phyloP scores from a whole-genome alignment of 495 filamentous ascomycete genomes.

The Xanthoparmelia taractica region DNA sequence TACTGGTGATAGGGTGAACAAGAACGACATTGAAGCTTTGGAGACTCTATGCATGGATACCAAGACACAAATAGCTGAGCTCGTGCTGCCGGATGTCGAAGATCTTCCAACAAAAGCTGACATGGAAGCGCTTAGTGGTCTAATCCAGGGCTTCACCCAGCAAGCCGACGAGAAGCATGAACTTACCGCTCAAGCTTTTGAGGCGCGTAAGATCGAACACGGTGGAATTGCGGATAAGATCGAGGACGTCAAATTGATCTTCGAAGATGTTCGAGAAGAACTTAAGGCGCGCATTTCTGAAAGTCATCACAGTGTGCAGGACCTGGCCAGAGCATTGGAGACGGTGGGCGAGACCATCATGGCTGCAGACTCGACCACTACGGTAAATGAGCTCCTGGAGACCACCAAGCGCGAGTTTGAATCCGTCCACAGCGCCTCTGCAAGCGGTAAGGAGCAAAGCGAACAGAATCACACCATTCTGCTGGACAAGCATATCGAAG shows the following conservation, averaged over 20 bases:
- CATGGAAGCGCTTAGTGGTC: slow-evolving; percentile 54
- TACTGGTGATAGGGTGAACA: slow-evolving; percentile 58
- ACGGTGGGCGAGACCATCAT: slow-evolving; percentile 54
- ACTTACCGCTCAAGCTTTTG: slow-evolving; percentile 67
- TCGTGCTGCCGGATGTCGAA: slow-evolving; percentile 58
- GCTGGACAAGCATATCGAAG: slow-evolving; percentile 61
- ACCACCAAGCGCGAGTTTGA: slow-evolving; percentile 75
- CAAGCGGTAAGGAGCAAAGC: slow-evolving; percentile 61
- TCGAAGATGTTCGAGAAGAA: slow-evolving; percentile 58
- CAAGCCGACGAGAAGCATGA: slow-evolving; percentile 61
- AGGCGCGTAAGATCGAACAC: slow-evolving; percentile 64
- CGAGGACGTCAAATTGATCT: slow-evolving; percentile 47
- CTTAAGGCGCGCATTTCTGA: slow-evolving; percentile 55
- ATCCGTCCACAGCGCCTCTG: slow-evolving; percentile 58
- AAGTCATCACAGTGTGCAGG: slow-evolving; percentile 47
- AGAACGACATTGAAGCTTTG: slow-evolving; percentile 69
- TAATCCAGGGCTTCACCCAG: slow-evolving; percentile 64
- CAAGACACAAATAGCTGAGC: slow-evolving; percentile 64
- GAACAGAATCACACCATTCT: slow-evolving; percentile 68
- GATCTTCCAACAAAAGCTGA: slow-evolving; percentile 55
- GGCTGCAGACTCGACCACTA: slow-evolving; percentile 48
- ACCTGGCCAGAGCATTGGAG: slow-evolving; percentile 54
- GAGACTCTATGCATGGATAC: slow-evolving; percentile 72
- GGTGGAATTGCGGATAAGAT: slow-evolving; percentile 52
- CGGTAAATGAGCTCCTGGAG: slow-evolving; percentile 74